phyloP scores from a whole-genome alignment of 2,329 filamentous ascomycete genomes.

The Xylariaceae sp. region DNA sequence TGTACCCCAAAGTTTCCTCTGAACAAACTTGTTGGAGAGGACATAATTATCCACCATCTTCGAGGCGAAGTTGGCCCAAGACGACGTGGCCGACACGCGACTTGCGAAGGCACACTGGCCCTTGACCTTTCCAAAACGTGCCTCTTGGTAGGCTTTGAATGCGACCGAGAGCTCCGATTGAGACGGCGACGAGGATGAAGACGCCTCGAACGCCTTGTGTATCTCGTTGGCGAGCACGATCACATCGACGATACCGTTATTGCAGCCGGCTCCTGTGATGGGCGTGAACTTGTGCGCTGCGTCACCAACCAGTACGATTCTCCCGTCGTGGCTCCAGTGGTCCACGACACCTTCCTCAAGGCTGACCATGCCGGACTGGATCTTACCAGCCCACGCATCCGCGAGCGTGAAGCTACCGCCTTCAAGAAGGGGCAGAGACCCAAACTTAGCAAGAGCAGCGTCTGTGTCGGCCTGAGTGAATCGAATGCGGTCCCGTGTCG shows the following conservation, averaged over 20 bases:
- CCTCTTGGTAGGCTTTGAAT: background rate
- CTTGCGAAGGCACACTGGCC: background rate
- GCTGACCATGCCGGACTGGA: background rate
- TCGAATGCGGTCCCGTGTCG: background rate
- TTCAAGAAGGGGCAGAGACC: background rate
- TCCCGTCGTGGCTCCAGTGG: conserved; percentile 4
- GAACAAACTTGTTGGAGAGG: background rate
- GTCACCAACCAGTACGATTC: conserved; percentile 5
- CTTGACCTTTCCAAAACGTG: background rate
- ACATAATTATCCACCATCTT: background rate
- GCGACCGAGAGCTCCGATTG: background rate
- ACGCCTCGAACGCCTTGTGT: background rate
- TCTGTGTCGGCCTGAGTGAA: background rate
- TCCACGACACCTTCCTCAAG: conserved; percentile 3
- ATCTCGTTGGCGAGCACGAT: conserved; percentile 5
- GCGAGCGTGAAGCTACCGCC: background rate
- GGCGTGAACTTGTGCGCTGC: conserved; percentile 8
- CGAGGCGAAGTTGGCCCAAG: background rate
- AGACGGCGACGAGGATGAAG: background rate
- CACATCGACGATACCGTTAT: conserved; percentile 2
- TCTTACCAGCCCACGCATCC: background rate
- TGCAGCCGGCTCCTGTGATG: conserved; percentile 1
- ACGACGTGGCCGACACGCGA: background rate
- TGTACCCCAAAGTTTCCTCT: background rate
- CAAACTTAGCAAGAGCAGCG: background rate